Percentiles rank a stretch among this genome's conserved stretches.
These are phyloP conservation scores for Saitozyma podzolica DNA, from an alignment of 768 basidiomycete species.

Conservation along the genomic window DNA sequence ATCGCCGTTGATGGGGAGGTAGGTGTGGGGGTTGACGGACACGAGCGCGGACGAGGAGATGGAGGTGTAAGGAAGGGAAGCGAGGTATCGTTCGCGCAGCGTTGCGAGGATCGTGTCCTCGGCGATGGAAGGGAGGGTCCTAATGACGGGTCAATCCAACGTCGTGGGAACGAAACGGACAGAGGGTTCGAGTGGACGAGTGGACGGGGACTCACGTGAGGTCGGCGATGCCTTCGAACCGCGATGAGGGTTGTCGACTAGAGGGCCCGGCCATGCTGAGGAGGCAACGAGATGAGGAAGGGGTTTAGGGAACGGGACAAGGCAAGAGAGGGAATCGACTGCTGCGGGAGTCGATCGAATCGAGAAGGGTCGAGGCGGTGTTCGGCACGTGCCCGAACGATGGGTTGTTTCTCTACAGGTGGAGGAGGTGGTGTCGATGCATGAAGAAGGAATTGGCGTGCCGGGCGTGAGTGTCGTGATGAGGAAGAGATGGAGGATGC, in stretches of 20 bases:
- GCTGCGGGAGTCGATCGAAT: no score
- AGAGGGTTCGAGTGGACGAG: neutral
- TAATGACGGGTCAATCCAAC: slow-evolving; percentile 1
- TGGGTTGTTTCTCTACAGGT: no score
- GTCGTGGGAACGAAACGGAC: neutral
- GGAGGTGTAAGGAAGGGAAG: slow-evolving; percentile 47
- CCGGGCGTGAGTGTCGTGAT: no score
- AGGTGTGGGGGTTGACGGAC: slow-evolving; percentile 91
- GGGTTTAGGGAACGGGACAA: no score
- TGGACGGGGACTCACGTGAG: slow-evolving; percentile 22
- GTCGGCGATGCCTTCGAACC: slow-evolving; percentile 38
- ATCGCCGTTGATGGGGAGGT: slow-evolving; percentile 79
- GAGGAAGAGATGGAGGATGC: no score
- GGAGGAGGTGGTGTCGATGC: no score
- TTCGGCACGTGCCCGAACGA: no score
- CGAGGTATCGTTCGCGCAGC: slow-evolving; percentile 51
- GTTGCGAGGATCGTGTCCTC: slow-evolving; percentile 50
- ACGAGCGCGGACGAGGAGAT: slow-evolving; percentile 65
- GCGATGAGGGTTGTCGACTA: slow-evolving; percentile 10
- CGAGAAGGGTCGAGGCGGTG: no score
- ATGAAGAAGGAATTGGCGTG: no score
- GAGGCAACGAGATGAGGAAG: no score
- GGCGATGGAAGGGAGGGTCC: slow-evolving; percentile 41
- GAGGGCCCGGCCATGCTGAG: slow-evolving; percentile 14
- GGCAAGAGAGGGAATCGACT: no score